These are phyloP conservation scores for Botrytis sinoallii DNA, from an alignment of 2,329 filamentous ascomycete species.

Conservation along the genomic window DNA sequence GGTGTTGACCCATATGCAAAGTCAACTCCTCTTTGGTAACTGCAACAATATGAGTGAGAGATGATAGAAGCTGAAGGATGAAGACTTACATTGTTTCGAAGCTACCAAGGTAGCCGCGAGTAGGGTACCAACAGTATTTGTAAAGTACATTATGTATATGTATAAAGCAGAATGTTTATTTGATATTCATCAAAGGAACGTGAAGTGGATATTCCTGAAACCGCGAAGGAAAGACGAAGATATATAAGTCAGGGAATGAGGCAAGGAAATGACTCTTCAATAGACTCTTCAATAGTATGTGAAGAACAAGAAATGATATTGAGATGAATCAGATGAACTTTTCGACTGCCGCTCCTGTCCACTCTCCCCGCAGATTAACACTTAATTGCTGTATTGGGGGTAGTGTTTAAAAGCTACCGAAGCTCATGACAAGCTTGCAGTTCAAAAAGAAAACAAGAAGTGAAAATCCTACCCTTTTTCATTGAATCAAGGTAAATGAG, in stretches of 20 bases:
- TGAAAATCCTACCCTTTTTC: constrained; percentile 1
- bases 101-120: constrained; percentile 8
- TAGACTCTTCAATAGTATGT: neutral
- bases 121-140: constrained; percentile 5
- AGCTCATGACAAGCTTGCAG: neutral
- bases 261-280: neutral
- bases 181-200: constrained; percentile 5
- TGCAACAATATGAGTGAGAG: constrained; percentile 8
- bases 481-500: neutral
- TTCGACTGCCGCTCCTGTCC: neutral
- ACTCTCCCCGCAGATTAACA: constrained; percentile 1
- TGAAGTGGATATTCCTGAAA: neutral
- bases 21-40: constrained; percentile 35
- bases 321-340: constrained; percentile 2
- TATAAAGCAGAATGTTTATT: neutral
- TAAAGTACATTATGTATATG: constrained; percentile 16
- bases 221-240: neutral
- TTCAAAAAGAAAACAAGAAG: neutral
- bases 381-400: neutral
- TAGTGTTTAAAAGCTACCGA: neutral
- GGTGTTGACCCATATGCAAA: constrained; percentile 50
- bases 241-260: neutral
- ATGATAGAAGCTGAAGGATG: neutral
- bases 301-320: neutral
- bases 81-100: constrained; percentile 17